Evolutionary conservation across 352 stramenopile species (phyloP), one percentile per base, ranked within the genome.

Genomic region (Phytophthora sojae): DNA sequence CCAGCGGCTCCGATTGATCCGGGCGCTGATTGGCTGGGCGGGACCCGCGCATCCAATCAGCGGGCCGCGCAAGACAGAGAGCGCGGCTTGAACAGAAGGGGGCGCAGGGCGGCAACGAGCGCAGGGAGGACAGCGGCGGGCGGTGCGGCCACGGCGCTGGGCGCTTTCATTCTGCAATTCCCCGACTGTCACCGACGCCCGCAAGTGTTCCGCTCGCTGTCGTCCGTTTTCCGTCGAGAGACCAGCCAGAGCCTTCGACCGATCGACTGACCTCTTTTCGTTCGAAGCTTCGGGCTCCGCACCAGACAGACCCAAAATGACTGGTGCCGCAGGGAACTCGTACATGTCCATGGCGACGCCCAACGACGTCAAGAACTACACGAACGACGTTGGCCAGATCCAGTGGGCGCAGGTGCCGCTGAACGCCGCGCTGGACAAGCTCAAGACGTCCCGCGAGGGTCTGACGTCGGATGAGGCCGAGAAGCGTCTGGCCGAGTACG

Each of bases 321-420:
- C 81, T 71, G 77, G 76, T 67, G 80, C 57, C 59, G 56, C 50
- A 64, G 71, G 73, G 53, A 88, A 83, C 68, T 89, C 81, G 71
- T 90, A 90, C 79, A 89, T 90, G 84, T 90, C 83, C 51, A 77
- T 94, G 83, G 82, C 82, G 64, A 94, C 84, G 64, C 86, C 86
- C 52, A 91, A 92, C 72, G 83, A 92, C 66, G 54, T 79, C 60
- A 92, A 53, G 47, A 91, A 98, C 58, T 86, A 97, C 62, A 87
- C 97, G 77, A 93, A 99, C 82, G 96, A 98, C 3, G 14, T 61
- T 21, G 55, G 55, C 9, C 55, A 39, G 55, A n/a, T 61, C 25
- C 37, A 51, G 19, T 61, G 55, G 50, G 52, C 64, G 15, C 64
- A 78, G 37, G 73, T 92, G 55, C 85, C 85, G 30, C 76, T 91